A percentile compares a stretch with the other conserved stretches of the same genome.
Conservation (phyloP, 2,329 filamentous ascomycete species). For the Cladorrhinum sp. region DNA sequence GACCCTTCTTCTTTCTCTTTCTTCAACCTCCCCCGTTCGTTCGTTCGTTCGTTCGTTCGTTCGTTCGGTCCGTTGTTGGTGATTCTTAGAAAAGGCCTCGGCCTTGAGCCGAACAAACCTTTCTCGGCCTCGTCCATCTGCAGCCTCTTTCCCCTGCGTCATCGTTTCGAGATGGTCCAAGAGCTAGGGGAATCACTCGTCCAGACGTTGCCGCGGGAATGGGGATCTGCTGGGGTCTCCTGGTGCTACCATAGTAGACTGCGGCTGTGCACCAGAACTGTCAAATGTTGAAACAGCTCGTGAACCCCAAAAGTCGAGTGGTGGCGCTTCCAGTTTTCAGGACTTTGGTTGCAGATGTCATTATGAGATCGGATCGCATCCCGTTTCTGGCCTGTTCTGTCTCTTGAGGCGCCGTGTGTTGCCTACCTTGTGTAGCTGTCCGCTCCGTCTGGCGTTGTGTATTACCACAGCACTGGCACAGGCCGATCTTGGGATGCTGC, state of each 20-base stretch:
- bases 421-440: neutral
- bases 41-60: no score
- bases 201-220: neutral
- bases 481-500: neutral
- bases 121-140: neutral
- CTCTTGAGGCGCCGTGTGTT: neutral
- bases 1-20: neutral
- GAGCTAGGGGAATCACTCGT: slow-evolving; percentile 7
- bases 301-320: neutral
- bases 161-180: neutral
- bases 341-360: neutral
- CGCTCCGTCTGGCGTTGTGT: neutral
- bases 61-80: neutral
- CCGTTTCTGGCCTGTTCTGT: neutral
- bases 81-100: neutral
- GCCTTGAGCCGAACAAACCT: neutral
- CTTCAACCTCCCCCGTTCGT: no score
- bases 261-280: slow-evolving; percentile 19
- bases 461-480: neutral
- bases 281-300: slow-evolving; percentile 18
- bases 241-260: slow-evolving; percentile 7
- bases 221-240: slow-evolving; percentile 3
- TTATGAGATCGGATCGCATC: neutral
- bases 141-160: slow-evolving; percentile 1
- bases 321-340: neutral